A percentile compares a stretch with the other conserved stretches of the same genome.
Evolutionary conservation across 768 basidiomycete genomes (phyloP).

Genomic region (Auricularia sp.): DNA sequence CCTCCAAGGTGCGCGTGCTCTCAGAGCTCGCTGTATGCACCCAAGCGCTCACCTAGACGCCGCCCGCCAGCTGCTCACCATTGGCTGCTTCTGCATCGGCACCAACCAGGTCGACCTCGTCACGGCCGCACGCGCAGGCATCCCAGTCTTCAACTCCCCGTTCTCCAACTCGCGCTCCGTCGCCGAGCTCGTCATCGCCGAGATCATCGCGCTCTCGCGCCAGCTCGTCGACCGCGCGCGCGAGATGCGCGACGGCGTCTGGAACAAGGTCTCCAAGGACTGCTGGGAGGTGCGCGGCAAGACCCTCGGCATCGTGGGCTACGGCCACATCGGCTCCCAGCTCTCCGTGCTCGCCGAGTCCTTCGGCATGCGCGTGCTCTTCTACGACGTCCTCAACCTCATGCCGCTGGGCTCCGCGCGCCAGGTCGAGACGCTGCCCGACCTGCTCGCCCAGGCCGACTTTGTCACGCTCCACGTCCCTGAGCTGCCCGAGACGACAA

Average conservation of each 20-base stretch:
- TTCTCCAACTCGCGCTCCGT: constrained; percentile 99
- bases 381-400: constrained; percentile 90
- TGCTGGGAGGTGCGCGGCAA: constrained; percentile 99
- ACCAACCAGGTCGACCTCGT: constrained; percentile 93
- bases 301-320: constrained; percentile 94
- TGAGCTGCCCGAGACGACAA: constrained; percentile 89
- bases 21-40: not conserved
- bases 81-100: constrained; percentile 99
- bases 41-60: not conserved
- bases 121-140: constrained; percentile 75
- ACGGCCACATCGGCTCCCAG: constrained; percentile 97
- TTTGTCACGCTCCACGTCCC: constrained; percentile 96
- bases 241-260: constrained; percentile 82
- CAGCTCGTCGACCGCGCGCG: constrained; percentile 83
- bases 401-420: constrained; percentile 95
- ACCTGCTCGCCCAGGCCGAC: constrained; percentile 71
- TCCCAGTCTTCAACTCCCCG: constrained; percentile 98
- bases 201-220: constrained; percentile 87
- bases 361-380: constrained; percentile 90
- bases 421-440: constrained; percentile 71
- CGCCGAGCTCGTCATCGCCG: constrained; percentile 92
- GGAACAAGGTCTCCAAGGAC: constrained; percentile 98
- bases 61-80: constrained; percentile 66
- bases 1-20: constrained; percentile 53
- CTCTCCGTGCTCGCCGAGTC: constrained; percentile 94